phyloP scores from a whole-genome alignment of 1,139 yeast species.

The Pichia inconspicua region DNA sequence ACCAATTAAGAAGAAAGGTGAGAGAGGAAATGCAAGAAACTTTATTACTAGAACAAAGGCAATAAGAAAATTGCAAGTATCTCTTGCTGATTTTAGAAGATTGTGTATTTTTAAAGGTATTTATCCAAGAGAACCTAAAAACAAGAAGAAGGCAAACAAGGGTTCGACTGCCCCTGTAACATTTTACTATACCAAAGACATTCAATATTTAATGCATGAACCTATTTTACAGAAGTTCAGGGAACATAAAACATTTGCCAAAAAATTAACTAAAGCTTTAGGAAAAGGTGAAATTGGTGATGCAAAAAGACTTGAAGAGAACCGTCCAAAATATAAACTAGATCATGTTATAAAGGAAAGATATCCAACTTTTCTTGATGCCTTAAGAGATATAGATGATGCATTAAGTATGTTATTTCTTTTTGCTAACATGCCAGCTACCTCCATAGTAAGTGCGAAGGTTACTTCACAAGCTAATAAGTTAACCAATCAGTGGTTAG shows the following conservation, averaged over 20 bases:
- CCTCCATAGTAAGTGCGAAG: conserved; percentile 69
- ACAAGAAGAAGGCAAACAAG: conserved; percentile 93
- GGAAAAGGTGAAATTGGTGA: conserved; percentile 88
- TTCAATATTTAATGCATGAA: conserved; percentile 90
- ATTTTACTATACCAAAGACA: conserved; percentile 88
- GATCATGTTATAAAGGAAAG: conserved; percentile 91
- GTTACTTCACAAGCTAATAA: conserved; percentile 81
- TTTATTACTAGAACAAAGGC: conserved; percentile 95
- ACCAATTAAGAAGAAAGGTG: conserved; percentile 69
- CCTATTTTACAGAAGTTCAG: conserved; percentile 88
- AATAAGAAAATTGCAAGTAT: conserved; percentile 81
- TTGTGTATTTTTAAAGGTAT: conserved; percentile 95
- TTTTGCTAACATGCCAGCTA: conserved; percentile 92
- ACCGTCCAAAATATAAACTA: conserved; percentile 76
- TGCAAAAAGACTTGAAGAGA: conserved; percentile 77
- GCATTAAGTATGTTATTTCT: conserved; percentile 91
- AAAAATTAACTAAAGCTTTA: conserved; percentile 80
- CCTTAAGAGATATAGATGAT: conserved; percentile 88
- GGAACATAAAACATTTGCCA: conserved; percentile 91
- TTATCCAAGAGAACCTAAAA: conserved; percentile 93
- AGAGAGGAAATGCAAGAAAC: conserved; percentile 85
- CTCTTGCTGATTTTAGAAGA: conserved; percentile 96
- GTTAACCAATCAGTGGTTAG: conserved; percentile 91
- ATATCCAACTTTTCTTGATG: conserved; percentile 90
- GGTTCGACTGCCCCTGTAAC: conserved; percentile 96